Evolutionary conservation across 768 basidiomycete species (phyloP).

Genomic region (Dendrothele bispora): DNA sequence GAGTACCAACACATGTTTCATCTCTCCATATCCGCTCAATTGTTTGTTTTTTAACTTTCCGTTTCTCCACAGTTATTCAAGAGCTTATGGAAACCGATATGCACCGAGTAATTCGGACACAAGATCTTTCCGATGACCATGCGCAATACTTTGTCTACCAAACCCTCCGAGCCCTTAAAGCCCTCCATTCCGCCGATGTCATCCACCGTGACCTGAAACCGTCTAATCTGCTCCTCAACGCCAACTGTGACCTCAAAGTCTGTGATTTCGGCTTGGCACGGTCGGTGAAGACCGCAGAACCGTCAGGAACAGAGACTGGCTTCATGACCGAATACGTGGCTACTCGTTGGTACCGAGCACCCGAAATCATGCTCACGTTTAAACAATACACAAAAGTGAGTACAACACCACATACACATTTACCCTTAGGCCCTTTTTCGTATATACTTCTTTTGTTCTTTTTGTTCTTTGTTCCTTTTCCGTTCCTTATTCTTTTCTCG

Average conservation of each 20-base stretch:
- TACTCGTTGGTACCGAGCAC: constrained; percentile 97
- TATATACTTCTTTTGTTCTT: constrained; percentile 15
- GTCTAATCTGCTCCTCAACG: constrained; percentile 94
- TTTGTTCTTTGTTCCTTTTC: constrained; percentile 1
- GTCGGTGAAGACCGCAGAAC: constrained; percentile 84
- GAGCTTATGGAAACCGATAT: constrained; percentile 96
- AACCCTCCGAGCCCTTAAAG: constrained; percentile 93
- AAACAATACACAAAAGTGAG: constrained; percentile 93
- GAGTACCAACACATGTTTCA: constrained; percentile 29
- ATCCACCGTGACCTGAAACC: constrained; percentile 97
- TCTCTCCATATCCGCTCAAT: constrained; percentile 1
- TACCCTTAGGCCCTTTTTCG: constrained; percentile 24
- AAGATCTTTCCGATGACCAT: constrained; percentile 94
- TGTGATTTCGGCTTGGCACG: constrained; percentile 94
- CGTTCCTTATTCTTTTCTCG: constrained; percentile 9
- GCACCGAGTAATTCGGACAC: constrained; percentile 94
- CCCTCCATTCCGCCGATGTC: constrained; percentile 94
- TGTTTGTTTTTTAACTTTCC: constrained; percentile 4
- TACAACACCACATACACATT: too few species aligned
- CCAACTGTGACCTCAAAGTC: constrained; percentile 95
- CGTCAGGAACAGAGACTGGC: constrained; percentile 78
- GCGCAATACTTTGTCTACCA: constrained; percentile 94
- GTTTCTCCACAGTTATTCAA: constrained; percentile 63
- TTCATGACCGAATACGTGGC: constrained; percentile 99
- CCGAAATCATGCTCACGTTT: constrained; percentile 99